Evolutionary conservation across 306 rosid species (phyloP).

Genomic region (Trichosanthes cucumerina): DNA sequence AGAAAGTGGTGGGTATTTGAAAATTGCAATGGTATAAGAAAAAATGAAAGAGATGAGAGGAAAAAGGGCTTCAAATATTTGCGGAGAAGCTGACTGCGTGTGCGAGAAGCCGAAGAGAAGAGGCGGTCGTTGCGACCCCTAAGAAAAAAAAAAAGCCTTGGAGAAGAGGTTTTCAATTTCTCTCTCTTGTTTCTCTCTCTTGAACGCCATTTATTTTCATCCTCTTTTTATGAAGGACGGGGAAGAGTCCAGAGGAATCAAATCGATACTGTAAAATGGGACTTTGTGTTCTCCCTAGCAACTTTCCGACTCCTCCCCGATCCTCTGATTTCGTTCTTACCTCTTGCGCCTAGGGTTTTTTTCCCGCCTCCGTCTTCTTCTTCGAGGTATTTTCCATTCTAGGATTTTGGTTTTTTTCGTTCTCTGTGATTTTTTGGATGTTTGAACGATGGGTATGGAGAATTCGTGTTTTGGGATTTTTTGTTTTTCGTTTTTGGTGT

Average conservation of each 20-base stretch:
- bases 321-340: background rate
- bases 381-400: background rate
- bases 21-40: too few relatives aligned
- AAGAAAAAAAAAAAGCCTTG: slow-evolving; percentile 5
- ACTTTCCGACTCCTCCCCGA: background rate
- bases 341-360: slow-evolving; percentile 2
- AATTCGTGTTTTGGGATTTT: background rate
- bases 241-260: slow-evolving; percentile 4
- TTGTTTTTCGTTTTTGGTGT: background rate
- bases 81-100: slow-evolving; percentile 17
- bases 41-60: background rate
- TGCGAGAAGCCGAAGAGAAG: slow-evolving; percentile 13
- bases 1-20: background rate
- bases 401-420: background rate
- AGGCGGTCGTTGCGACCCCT: slow-evolving; percentile 30
- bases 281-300: background rate
- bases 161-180: slow-evolving; percentile 10
- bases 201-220: background rate
- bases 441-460: background rate
- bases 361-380: background rate
- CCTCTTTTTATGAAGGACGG: slow-evolving; percentile 7
- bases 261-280: background rate
- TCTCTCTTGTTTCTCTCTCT: slow-evolving; percentile 1
- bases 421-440: background rate
- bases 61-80: slow-evolving; percentile 19